Evolutionary conservation across 2,329 filamentous ascomycete genomes (phyloP).

Genomic region (Coniochaeta ligniaria): DNA sequence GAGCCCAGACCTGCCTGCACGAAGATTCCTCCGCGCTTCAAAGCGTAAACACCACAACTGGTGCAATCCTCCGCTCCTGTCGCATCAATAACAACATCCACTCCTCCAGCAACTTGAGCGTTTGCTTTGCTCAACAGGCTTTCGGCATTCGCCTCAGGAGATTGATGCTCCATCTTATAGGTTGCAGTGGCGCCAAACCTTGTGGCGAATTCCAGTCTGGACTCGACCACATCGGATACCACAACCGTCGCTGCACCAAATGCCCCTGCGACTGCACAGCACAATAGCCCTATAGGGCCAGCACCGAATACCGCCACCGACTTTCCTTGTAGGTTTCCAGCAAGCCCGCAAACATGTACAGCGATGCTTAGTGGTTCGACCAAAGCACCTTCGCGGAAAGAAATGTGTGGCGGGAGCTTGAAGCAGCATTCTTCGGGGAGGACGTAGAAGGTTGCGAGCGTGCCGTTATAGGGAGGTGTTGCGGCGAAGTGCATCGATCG

Average conservation of each 20-base stretch:
- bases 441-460: conserved; percentile 74
- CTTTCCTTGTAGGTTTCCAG: conserved; percentile 61
- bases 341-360: conserved; percentile 74
- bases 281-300: conserved; percentile 77
- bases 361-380: conserved; percentile 80
- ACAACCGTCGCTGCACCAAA: conserved; percentile 76
- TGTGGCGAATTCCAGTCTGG: conserved; percentile 69
- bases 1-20: conserved; percentile 86
- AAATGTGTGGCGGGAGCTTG: conserved; percentile 68
- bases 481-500: conserved; percentile 81
- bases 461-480: conserved; percentile 82
- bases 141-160: conserved; percentile 66
- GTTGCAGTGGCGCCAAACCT: conserved; percentile 65
- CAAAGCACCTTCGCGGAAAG: conserved; percentile 75
- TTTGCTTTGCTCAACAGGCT: conserved; percentile 48
- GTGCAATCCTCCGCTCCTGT: conserved; percentile 70
- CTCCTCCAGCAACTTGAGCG: conserved; percentile 55
- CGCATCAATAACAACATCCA: conserved; percentile 71
- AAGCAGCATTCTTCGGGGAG: conserved; percentile 87
- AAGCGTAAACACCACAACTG: conserved; percentile 61
- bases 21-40: conserved; percentile 64
- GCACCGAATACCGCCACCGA: conserved; percentile 77
- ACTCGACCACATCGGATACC: conserved; percentile 73
- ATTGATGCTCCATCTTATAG: conserved; percentile 52
- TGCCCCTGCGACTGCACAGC: conserved; percentile 73